These are phyloP conservation scores for Achlya hypogyna DNA, from an alignment of 352 stramenopile genomes.

Conservation along the genomic window DNA sequence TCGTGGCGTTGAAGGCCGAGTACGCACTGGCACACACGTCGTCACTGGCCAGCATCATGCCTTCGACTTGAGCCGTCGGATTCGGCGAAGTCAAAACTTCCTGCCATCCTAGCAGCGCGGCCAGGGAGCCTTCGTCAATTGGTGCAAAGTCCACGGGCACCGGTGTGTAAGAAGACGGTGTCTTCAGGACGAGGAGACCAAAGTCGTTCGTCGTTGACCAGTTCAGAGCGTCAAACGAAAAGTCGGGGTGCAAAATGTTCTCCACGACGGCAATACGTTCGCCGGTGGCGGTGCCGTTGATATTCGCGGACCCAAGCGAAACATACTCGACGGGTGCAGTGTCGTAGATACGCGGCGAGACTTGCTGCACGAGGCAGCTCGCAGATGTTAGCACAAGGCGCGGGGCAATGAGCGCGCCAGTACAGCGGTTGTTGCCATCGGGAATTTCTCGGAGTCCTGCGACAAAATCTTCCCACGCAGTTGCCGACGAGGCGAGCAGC, in stretches of 20 bases:
- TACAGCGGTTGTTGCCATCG: slow-evolving; percentile 22
- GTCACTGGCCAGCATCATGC: not conserved
- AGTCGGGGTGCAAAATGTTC: slow-evolving; percentile 25
- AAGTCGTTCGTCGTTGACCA: slow-evolving; percentile 25
- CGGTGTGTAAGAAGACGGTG: not conserved
- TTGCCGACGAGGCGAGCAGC: not conserved
- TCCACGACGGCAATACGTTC: not conserved
- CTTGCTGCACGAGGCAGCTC: slow-evolving; percentile 27
- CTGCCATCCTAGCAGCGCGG: no score
- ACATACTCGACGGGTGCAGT: not conserved
- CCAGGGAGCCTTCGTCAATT: no score
- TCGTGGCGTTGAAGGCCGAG: not conserved
- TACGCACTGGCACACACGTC: not conserved
- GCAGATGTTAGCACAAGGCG: slow-evolving; percentile 36
- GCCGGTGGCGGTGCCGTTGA: not conserved
- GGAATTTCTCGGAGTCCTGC: slow-evolving; percentile 22
- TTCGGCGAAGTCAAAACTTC: no score
- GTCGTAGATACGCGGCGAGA: not conserved
- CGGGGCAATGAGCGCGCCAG: slow-evolving; percentile 39
- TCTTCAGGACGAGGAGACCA: slow-evolving; percentile 31
- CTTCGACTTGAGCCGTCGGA: not conserved
- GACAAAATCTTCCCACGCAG: slow-evolving; percentile 12
- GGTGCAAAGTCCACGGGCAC: not conserved
- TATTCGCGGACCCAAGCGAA: not conserved
- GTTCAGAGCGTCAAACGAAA: slow-evolving; percentile 19